These are phyloP conservation scores for Syzygium aromaticum DNA, from an alignment of 345 rosid species.

Conservation along the genomic window DNA sequence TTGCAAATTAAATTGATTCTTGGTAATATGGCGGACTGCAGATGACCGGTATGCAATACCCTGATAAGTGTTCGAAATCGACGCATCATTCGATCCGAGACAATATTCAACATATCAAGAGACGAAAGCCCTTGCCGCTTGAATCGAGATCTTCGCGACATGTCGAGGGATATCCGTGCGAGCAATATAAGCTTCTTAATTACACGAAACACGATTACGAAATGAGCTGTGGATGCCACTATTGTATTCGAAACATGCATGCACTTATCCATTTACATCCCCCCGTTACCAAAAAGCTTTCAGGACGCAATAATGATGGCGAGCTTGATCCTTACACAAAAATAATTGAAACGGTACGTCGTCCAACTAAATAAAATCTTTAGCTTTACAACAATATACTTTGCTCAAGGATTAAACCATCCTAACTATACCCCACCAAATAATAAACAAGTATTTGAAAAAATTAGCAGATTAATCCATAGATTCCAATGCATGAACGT, in stretches of 20 bases:
- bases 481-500: not conserved
- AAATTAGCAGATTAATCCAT: no score
- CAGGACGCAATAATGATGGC: not conserved
- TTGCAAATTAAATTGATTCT: not conserved
- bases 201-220: not conserved
- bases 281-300: not conserved
- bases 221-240: not conserved
- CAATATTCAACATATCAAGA: no score
- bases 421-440: not conserved
- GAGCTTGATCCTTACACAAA: not conserved
- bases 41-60: fast-evolving
- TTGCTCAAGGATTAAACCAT: not conserved
- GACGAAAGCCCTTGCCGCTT: not conserved
- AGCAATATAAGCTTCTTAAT: not conserved
- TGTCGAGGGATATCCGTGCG: not conserved
- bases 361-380: not conserved
- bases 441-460: not conserved
- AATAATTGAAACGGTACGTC: not conserved
- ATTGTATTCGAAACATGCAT: not conserved
- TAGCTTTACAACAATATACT: not conserved
- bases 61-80: not conserved
- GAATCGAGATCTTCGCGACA: not conserved
- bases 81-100: not conserved
- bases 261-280: not conserved
- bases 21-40: no score